Percentiles rank a stretch among this genome's conserved stretches.
Evolutionary conservation across 495 filamentous ascomycete species (phyloP).

Genomic region (Saxophila tyrrhenica): DNA sequence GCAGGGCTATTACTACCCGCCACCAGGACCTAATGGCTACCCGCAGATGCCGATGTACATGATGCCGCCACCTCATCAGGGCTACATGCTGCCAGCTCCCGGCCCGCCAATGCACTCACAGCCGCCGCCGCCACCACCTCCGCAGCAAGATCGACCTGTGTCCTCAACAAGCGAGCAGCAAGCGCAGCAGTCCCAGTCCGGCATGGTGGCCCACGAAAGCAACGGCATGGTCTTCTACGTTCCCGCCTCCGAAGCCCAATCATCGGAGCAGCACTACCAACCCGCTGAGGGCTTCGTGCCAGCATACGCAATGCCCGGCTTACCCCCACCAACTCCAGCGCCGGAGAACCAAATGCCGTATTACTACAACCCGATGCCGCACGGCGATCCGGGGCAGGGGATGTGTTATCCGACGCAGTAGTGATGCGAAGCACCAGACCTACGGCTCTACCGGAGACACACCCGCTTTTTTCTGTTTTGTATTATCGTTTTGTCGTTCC

Average conservation of each 20-base stretch:
- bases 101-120: background rate
- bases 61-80: conserved; percentile 9
- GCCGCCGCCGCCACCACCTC: conserved; percentile 26
- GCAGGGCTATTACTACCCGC: conserved; percentile 31
- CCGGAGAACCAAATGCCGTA: background rate
- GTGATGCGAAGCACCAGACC: no score
- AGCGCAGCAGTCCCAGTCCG: conserved; percentile 42
- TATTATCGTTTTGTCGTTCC: background rate
- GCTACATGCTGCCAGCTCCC: conserved; percentile 9
- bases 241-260: conserved; percentile 57
- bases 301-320: conserved; percentile 15
- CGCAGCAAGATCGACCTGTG: conserved; percentile 31
- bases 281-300: conserved; percentile 19
- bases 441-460: background rate
- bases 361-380: conserved; percentile 1
- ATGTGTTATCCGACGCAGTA: conserved; percentile 1
- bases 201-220: conserved; percentile 78
- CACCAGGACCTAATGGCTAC: conserved; percentile 10
- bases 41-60: conserved; percentile 8
- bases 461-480: background rate
- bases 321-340: conserved; percentile 2
- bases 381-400: background rate
- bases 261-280: conserved; percentile 25
- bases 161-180: conserved; percentile 20
- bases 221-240: conserved; percentile 96